Percentiles rank a stretch among this genome's conserved stretches.
Evolutionary conservation across 371 early-diverging fungal genomes (phyloP).

Genomic region (Entomophthora muscae): DNA sequence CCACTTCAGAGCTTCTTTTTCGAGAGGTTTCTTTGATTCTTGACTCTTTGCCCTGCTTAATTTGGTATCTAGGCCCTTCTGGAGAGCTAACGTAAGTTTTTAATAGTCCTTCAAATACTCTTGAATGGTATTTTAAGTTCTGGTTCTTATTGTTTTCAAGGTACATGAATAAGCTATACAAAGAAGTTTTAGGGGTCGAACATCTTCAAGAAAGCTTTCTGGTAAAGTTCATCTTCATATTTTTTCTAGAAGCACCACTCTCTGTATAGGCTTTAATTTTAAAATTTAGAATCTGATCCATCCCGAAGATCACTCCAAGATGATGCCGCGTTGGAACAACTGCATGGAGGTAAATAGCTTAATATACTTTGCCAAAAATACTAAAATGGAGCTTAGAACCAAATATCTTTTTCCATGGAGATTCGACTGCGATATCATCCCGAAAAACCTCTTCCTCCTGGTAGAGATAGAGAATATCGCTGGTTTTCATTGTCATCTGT

Average conservation of each 20-base stretch:
- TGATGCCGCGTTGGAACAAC: not conserved
- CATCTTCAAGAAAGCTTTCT: not conserved
- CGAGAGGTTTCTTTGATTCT: not conserved
- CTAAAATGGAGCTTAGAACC: not conserved
- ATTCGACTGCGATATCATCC: constrained; percentile 4
- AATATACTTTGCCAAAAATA: not conserved
- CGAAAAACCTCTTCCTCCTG: not conserved
- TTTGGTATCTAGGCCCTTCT: constrained; percentile 3
- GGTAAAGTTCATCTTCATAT: too few relatives aligned
- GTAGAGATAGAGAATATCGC: constrained; percentile 1
- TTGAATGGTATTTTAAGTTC: too few relatives aligned
- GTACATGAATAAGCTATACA: constrained; percentile 5
- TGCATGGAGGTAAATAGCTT: constrained; percentile 4
- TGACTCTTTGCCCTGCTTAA: constrained; percentile 4
- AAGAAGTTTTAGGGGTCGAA: constrained; percentile 3
- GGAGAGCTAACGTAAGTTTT: constrained; percentile 3
- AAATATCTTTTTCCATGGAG: not conserved
- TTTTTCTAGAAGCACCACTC: not conserved
- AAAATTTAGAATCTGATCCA: not conserved
- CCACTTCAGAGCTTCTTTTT: not conserved
- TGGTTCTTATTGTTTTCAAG: not conserved
- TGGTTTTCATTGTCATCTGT: not conserved
- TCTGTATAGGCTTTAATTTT: not conserved
- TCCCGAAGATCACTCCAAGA: constrained; percentile 3
- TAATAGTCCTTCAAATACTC: not conserved